Percentiles rank a stretch among this genome's conserved stretches.
Evolutionary conservation across 805 yeast species (phyloP).

Genomic region (Jamesozyma spencerorum): DNA sequence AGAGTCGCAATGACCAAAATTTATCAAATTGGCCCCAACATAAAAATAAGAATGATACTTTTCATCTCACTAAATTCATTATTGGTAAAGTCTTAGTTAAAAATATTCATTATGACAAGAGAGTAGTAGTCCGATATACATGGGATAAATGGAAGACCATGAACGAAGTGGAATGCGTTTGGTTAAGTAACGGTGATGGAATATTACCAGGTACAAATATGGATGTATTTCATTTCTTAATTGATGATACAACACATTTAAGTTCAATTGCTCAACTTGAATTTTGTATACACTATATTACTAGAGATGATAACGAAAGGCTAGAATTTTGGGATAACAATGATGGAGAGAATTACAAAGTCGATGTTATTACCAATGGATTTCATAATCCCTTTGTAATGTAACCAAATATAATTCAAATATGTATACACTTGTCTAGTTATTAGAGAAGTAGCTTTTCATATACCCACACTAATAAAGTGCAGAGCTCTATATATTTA

Average conservation of each 20-base stretch:
- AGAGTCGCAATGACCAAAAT: slow-evolving; percentile 4
- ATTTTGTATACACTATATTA: slow-evolving; percentile 24
- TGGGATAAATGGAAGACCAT: slow-evolving; percentile 69
- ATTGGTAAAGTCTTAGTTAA: slow-evolving; percentile 73
- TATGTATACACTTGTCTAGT: too few species aligned
- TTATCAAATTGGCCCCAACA: too few species aligned
- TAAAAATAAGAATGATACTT: not conserved
- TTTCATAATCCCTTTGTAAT: slow-evolving; percentile 20
- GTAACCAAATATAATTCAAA: not conserved
- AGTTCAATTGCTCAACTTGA: slow-evolving; percentile 16
- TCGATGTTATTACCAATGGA: slow-evolving; percentile 19
- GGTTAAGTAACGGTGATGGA: slow-evolving; percentile 24
- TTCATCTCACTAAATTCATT: slow-evolving; percentile 26
- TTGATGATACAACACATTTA: slow-evolving; percentile 15
- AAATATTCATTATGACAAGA: slow-evolving; percentile 62
- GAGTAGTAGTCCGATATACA: slow-evolving; percentile 64
- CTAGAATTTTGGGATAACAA: slow-evolving; percentile 29
- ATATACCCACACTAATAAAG: too few species aligned
- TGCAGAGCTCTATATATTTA: too few species aligned
- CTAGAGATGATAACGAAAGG: slow-evolving; percentile 16
- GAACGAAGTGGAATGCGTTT: slow-evolving; percentile 26
- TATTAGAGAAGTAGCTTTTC: too few species aligned
- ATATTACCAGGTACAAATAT: slow-evolving; percentile 25
- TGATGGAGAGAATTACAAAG: slow-evolving; percentile 21
- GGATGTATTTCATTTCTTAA: slow-evolving; percentile 26